Evolutionary conservation across 2,329 filamentous ascomycete genomes (phyloP).

Genomic region (Fusarium sp.): DNA sequence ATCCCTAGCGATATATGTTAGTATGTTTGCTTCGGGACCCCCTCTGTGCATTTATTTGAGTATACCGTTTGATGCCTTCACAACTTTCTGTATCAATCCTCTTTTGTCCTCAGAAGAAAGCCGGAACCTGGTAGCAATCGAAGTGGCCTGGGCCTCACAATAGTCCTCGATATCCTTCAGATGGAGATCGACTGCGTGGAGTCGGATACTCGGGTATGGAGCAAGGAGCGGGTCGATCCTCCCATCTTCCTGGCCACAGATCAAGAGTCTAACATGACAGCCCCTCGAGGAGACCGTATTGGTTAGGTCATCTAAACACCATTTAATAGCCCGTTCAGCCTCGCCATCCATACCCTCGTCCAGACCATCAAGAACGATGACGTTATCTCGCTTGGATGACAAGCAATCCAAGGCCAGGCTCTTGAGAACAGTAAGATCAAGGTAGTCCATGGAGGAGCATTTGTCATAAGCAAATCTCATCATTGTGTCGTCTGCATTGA

Average conservation of each 20-base stretch:
- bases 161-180: fast-evolving
- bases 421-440: fast-evolving
- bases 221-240: no score
- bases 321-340: fast-evolving
- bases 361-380: neutral
- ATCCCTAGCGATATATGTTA: neutral
- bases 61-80: fast-evolving
- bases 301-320: fast-evolving
- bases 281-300: fast-evolving
- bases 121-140: fast-evolving
- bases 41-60: no score
- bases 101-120: fast-evolving
- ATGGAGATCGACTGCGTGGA: fast-evolving
- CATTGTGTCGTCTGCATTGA: fast-evolving
- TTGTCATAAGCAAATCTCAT: fast-evolving
- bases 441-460: fast-evolving
- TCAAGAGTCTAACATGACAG: fast-evolving
- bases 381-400: fast-evolving
- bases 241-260: neutral
- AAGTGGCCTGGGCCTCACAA: fast-evolving
- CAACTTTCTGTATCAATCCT: fast-evolving
- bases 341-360: fast-evolving
- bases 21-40: neutral
- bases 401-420: fast-evolving
- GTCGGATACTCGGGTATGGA: no score